A percentile compares a stretch with the other conserved stretches of the same genome.
Conservation (phyloP, 352 stramenopile genomes). For the Globisporangium emineosum region DNA sequence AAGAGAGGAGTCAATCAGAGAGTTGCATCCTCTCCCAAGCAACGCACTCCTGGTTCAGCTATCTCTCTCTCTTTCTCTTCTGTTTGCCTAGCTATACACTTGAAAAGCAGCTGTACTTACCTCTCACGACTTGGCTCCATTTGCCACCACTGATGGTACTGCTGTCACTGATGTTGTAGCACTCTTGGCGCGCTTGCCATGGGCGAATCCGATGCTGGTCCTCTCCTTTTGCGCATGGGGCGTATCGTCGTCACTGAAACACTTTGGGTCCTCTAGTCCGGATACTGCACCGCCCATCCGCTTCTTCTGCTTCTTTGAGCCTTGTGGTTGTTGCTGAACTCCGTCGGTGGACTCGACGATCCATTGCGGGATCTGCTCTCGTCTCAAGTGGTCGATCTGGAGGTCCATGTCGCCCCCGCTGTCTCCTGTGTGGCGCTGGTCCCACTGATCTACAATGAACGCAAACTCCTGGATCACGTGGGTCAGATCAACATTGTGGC, state of each 20-base stretch:
- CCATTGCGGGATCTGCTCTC: slow-evolving; percentile 57
- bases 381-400: slow-evolving; percentile 67
- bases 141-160: background rate
- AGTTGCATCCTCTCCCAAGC: background rate
- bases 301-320: slow-evolving; percentile 17
- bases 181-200: slow-evolving; percentile 14
- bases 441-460: slow-evolving; percentile 73
- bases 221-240: slow-evolving; percentile 22
- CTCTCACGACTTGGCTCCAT: background rate
- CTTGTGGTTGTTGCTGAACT: background rate
- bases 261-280: slow-evolving; percentile 14
- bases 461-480: slow-evolving; percentile 75
- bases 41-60: background rate
- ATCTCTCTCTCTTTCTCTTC: background rate
- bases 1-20: background rate
- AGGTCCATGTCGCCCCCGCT: slow-evolving; percentile 56
- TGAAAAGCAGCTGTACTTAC: slow-evolving; percentile 5
- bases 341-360: slow-evolving; percentile 41
- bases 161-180: background rate
- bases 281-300: background rate
- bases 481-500: slow-evolving; percentile 64
- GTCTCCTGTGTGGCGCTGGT: slow-evolving; percentile 44
- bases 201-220: background rate
- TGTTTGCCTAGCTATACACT: background rate
- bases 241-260: slow-evolving; percentile 30